Conservation (phyloP, 2,329 filamentous ascomycete species). For the Whalleya microplaca region DNA sequence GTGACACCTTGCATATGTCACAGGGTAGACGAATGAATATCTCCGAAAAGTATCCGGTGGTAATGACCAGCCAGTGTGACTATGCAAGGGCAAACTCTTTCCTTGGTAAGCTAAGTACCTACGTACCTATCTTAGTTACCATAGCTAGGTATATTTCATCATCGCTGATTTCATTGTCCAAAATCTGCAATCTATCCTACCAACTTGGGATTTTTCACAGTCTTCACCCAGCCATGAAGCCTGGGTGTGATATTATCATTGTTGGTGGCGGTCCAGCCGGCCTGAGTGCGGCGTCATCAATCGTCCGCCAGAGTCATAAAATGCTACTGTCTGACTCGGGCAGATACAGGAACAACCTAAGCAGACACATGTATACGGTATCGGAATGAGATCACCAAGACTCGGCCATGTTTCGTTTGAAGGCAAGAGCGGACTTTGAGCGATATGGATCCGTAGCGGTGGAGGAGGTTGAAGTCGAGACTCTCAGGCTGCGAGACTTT, state of each 20-base stretch:
- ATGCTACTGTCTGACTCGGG: constrained; percentile 16
- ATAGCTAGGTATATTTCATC: too few species aligned
- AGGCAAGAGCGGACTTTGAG: constrained; percentile 6
- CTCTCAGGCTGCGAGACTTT: constrained; percentile 6
- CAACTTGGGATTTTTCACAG: too few species aligned
- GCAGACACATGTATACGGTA: constrained; percentile 19
- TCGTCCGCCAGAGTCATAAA: constrained; percentile 19
- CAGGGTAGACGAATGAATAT: too few species aligned
- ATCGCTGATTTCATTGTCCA: too few species aligned
- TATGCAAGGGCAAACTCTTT: too few species aligned
- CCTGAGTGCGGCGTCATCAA: constrained; percentile 13
- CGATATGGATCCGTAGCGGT: constrained; percentile 19
- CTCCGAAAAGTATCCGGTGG: too few species aligned
- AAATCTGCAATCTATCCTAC: too few species aligned
- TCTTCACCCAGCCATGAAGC: too few species aligned
- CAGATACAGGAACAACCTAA: constrained; percentile 11
- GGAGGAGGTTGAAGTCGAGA: constrained; percentile 9
- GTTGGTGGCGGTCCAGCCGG: constrained; percentile 17
- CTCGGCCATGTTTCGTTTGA: constrained; percentile 24
- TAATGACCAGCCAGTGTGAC: too few species aligned
- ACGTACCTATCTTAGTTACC: too few species aligned
- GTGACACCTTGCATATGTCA: too few species aligned
- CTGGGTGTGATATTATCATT: neutral
- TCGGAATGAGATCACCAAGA: constrained; percentile 25
- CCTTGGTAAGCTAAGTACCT: too few species aligned